A percentile compares a stretch with the other conserved stretches of the same genome.
These are phyloP conservation scores for Botrytis sinoallii DNA, from an alignment of 2,329 filamentous ascomycete species.

Conservation along the genomic window DNA sequence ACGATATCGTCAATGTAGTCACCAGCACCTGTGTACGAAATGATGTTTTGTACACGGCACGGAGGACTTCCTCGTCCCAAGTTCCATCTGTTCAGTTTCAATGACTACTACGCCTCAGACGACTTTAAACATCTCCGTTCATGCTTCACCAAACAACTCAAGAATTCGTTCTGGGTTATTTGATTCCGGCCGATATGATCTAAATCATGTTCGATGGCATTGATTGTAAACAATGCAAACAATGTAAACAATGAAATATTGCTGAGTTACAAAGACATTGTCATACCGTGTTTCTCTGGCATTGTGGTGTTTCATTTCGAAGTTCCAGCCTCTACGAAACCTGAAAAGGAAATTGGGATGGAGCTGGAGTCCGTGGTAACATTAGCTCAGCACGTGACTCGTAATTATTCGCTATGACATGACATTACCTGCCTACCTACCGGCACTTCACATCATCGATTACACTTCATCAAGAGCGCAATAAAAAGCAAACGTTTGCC, in stretches of 20 bases:
- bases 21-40: neutral
- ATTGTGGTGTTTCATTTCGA: neutral
- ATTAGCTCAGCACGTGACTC: neutral
- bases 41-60: neutral
- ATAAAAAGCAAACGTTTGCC: neutral
- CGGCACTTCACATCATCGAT: neutral
- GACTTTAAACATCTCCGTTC: neutral
- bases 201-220: neutral
- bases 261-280: neutral
- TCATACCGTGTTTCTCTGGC: neutral
- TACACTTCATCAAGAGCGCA: neutral
- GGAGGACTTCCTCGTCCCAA: neutral
- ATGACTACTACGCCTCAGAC: neutral
- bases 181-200: neutral
- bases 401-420: neutral
- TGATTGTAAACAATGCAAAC: neutral
- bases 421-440: too few species aligned
- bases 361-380: slow-evolving; percentile 4
- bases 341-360: neutral
- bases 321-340: slow-evolving; percentile 1
- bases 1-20: slow-evolving; percentile 1
- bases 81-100: neutral
- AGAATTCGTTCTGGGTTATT: neutral
- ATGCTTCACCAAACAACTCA: neutral
- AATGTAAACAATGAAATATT: neutral